Percentiles rank a stretch among this genome's conserved stretches.
Conservation (phyloP, 2,329 filamentous ascomycete species). For the Penicillium decumbens region DNA sequence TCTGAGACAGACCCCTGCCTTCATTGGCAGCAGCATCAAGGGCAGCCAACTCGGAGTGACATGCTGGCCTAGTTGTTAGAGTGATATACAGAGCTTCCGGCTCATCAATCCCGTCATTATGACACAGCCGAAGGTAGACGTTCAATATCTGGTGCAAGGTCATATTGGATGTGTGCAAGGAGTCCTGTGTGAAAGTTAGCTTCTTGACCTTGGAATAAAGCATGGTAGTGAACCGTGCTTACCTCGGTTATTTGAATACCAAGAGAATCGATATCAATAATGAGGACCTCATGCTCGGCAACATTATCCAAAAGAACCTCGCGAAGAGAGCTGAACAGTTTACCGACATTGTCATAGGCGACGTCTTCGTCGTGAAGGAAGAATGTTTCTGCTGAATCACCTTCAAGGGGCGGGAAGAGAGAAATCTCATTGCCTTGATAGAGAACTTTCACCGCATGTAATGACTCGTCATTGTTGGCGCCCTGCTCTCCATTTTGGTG, state of each 20-base stretch:
- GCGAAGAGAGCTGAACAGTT: slow-evolving; percentile 56
- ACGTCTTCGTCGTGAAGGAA: slow-evolving; percentile 55
- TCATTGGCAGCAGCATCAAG: slow-evolving; percentile 51
- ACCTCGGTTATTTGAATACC: slow-evolving; percentile 57
- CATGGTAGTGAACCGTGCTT: slow-evolving; percentile 26
- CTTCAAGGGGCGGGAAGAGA: slow-evolving; percentile 54
- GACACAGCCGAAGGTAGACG: slow-evolving; percentile 55
- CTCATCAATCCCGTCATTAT: slow-evolving; percentile 53
- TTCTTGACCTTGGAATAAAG: neutral
- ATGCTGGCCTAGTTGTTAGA: slow-evolving; percentile 52
- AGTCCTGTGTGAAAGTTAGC: slow-evolving; percentile 45
- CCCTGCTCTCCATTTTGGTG: slow-evolving; percentile 8
- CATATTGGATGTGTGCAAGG: slow-evolving; percentile 45
- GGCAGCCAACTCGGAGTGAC: slow-evolving; percentile 50
- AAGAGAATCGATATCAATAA: slow-evolving; percentile 52
- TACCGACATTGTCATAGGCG: slow-evolving; percentile 49
- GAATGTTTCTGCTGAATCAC: slow-evolving; percentile 52
- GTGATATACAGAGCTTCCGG: slow-evolving; percentile 56
- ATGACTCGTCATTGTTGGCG: slow-evolving; percentile 6
- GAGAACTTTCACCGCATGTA: slow-evolving; percentile 51
- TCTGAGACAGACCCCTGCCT: slow-evolving; percentile 54
- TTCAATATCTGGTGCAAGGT: slow-evolving; percentile 56
- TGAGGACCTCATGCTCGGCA: slow-evolving; percentile 54
- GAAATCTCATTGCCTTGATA: slow-evolving; percentile 55
- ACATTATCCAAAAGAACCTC: slow-evolving; percentile 53